Percentiles rank a stretch among this genome's conserved stretches.
Conservation (phyloP, 495 filamentous ascomycete species). For the Penicillium mononematosum region DNA sequence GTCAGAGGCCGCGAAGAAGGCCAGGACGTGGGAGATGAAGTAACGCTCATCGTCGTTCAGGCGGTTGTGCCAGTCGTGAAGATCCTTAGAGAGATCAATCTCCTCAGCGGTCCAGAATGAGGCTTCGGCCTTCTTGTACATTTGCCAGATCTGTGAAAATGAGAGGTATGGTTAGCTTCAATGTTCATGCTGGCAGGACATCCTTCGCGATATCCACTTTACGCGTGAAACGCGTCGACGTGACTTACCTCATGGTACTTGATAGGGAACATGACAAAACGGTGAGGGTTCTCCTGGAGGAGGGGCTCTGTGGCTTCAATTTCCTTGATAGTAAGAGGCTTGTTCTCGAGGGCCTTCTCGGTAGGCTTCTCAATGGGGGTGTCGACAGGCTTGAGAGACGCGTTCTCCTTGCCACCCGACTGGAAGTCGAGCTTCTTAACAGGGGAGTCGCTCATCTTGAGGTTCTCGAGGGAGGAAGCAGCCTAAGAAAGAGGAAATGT, state of each 20-base stretch:
- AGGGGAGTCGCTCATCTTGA: constrained; percentile 89
- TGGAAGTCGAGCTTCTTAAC: constrained; percentile 84
- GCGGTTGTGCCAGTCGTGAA: constrained; percentile 98
- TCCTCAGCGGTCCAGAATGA: constrained; percentile 99
- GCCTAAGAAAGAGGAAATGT: constrained; percentile 52
- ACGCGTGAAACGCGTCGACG: constrained; percentile 63
- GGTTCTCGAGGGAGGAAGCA: constrained; percentile 76
- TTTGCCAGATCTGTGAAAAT: constrained; percentile 86
- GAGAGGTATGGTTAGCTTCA: constrained; percentile 17
- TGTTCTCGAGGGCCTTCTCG: constrained; percentile 47
- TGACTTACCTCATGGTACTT: constrained; percentile 97
- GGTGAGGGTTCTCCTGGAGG: constrained; percentile 91
- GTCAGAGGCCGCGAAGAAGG: constrained; percentile 99
- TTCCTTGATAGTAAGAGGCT: constrained; percentile 61
- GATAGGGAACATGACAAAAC: constrained; percentile 97
- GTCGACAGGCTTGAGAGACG: constrained; percentile 52
- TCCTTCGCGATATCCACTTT: constrained; percentile 47
- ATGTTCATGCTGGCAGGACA: constrained; percentile 21
- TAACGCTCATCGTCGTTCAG: constrained; percentile 95
- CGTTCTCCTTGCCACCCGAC: constrained; percentile 78
- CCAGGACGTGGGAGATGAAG: constrained; percentile 97
- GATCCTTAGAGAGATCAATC: constrained; percentile 97
- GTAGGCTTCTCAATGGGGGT: constrained; percentile 46
- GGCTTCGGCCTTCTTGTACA: constrained; percentile 99
- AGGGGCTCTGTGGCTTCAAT: constrained; percentile 84